Base-by-base conservation (phyloP, 2,329 filamentous ascomycete genomes). In the Pseudogymnoascus sp. region DNA sequence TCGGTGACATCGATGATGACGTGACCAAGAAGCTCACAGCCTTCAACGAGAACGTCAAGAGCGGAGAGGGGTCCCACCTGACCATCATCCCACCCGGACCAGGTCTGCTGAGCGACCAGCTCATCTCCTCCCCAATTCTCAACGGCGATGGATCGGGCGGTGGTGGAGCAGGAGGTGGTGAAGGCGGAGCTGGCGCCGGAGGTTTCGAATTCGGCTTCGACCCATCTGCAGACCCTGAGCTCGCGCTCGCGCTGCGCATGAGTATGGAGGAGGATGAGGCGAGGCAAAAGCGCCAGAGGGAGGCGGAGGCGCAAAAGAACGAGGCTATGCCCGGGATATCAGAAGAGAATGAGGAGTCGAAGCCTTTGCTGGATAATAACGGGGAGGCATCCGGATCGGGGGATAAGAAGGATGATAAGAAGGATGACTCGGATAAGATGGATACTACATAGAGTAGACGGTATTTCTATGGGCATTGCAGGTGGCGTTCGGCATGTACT, bases 211-310 rank as follows among this genome's bases (percentile, higher is more conserved):
- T 96, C 74, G 91, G 90, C 68, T 91, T 96, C 69, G 95, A 97
- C 75, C 93, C 93, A 12, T 89, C 88, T 62, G 83, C 93, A 72
- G 95, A 99, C 73, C 95, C 95, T 3, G 95, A 99, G 76, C 80
- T 99, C 72, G 95, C 95, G 21, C 85, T 99, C 69, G 95, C 95
- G 62, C 80, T 99, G 74, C 87, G 95, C 67, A 96, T 99, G 91
- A 96, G 91, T 77, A 91, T 96, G 84, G 95, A 99, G 75, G 95
- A 99, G 75, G 95, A 99, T 78, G 96, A 96, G 80, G 93, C 93
- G 66, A 83, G 95, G 71, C 93, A 96, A 75, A 91, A 91, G 78
- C 86, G 89, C 72, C 88, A 90, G 69, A 88, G 90, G 69, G 83
- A 86, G 65, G 77, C 80, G 39, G 84, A 82, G 69, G 83, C 85